Base-by-base conservation (phyloP, 805 yeast genomes). In the Candida vaughaniae region DNA sequence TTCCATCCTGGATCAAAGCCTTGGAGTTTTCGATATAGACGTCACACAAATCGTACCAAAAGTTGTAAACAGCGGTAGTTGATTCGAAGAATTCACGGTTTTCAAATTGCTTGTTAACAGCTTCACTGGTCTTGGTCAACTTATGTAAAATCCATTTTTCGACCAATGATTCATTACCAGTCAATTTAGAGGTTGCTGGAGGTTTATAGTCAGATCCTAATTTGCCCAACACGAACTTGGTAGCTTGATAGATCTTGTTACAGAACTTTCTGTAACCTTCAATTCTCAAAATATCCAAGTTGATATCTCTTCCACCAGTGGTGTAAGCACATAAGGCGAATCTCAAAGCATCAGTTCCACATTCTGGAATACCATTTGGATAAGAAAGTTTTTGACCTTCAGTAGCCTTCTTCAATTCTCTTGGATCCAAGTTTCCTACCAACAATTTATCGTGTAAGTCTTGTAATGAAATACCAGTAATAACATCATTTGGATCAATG, bases 201-300 rank as follows among this genome's bases (percentile, higher is more conserved):
- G 99, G 98, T 40, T 64, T 60, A 65, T 87, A 93, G 58, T 82
- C 95, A 18, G 78, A 85, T 44, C 98, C 98, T 46, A 93, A 75
- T 63, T 95, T 82, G 80, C 90, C 80, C 66, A 93, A 72, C 29
- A 89, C 98, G 58, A 93, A 93, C 71, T 93, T 93, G 45, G 98
- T 90, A 37, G 99, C 99, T 71, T 93, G 98, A 76, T 88, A 93
- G 54, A 93, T 93, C 80, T 93, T 93, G 81, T 93, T 93, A 75
- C 99, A 89, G 85, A 93, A 93, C 77, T 93, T 93, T 70, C 99
- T 81, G 82, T 93, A 93, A 56, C 98, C 99, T 63, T 93, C 98
- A 50, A 93, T 96, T 70, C 98, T 85, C 62, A 88, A 72, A 52
- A 93, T 89, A 61, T 93, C 97, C 61, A 93, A 75, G 71, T 93